Base-by-base conservation (phyloP, 352 stramenopile species). In the Phytophthora pluvialis region DNA sequence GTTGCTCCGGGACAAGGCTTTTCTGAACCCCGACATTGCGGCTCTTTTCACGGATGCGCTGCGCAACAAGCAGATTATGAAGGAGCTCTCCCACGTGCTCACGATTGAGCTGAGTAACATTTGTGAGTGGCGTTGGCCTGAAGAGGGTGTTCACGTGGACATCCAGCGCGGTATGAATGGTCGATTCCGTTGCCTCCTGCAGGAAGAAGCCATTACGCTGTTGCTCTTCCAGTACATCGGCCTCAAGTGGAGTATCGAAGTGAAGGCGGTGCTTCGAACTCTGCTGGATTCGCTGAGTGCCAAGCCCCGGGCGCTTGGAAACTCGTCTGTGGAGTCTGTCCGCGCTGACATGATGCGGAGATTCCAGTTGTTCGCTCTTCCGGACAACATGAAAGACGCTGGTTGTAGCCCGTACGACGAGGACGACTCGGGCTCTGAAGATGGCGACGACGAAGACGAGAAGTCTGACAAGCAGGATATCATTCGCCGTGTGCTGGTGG, bases 101-200 rank as follows among this genome's bases (percentile, higher is more conserved):
- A 85, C 73, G 12, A 85, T 85, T 35, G 64, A 85, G 49, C 26
- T 85, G 26, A 75, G 70, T 55, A 82, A 85, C 46, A 33, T 81
- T 35, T 45, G 33, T 3, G 77, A 82, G 29, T 85, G 79, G 64
- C 38, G 21, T 25, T 85, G 77, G 73, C 59, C 71, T 5, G 52
- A 55, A 26, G 43, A 59, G 3, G 77, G 77, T n/a, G 63, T 85
- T 11, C 32, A 21, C 1, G 77, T 83, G 2, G 59, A 79, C 13
- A 52, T 81, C 10, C 63, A 81, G 50, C 77, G 77, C 31, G 72
- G 73, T 6, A 85, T 82, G 53, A 83, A 79, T 49, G 71, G 77
- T 8, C 71, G 71, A 10, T 83, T 75, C 47, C 77, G 77, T 25
- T 83, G 73, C 43, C 39, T 75, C 7, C 40, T 85, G 12, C 73